A percentile compares a stretch with the other conserved stretches of the same genome.
phyloP scores from a whole-genome alignment of 1,284 basidiomycete species.

The Tausonia pullulans region DNA sequence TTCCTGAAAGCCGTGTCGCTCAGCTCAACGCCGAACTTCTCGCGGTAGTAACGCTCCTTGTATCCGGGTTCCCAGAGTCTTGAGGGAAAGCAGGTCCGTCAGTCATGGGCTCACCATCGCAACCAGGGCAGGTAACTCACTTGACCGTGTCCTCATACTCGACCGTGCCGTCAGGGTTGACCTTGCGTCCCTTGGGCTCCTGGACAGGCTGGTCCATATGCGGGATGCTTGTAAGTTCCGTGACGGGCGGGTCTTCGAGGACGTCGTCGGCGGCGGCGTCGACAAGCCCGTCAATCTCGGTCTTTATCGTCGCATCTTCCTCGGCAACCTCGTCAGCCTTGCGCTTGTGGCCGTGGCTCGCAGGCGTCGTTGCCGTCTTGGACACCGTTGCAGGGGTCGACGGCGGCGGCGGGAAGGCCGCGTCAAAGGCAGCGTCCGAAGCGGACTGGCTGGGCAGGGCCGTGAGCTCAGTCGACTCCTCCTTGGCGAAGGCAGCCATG shows the following conservation, averaged over 20 bases:
- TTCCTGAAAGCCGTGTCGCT: conserved; percentile 63
- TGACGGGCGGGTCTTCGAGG: conserved; percentile 28
- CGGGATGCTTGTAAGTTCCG: conserved; percentile 32
- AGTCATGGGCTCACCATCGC: background rate
- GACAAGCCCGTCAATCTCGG: conserved; percentile 18
- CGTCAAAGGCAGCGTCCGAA: conserved; percentile 19
- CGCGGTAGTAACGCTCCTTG: conserved; percentile 84
- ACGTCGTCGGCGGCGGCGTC: conserved; percentile 27
- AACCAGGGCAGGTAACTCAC: conserved; percentile 41
- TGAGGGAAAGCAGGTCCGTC: background rate
- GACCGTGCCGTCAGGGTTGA: conserved; percentile 75
- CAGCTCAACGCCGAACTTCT: conserved; percentile 78
- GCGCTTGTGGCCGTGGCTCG: conserved; percentile 49
- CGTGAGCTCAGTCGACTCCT: conserved; percentile 15
- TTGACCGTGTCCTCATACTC: conserved; percentile 88
- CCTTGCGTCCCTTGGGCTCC: conserved; percentile 47
- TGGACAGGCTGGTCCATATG: conserved; percentile 39
- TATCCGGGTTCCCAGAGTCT: conserved; percentile 93
- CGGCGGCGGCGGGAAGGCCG: conserved; percentile 23
- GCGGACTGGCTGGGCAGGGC: conserved; percentile 1
- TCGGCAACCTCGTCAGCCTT: conserved; percentile 44
- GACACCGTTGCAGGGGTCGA: conserved; percentile 31
- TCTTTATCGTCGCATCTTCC: conserved; percentile 19
- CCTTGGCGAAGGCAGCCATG: conserved; percentile 14
- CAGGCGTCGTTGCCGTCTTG: conserved; percentile 22